Conservation (phyloP, 306 rosid genomes). For the Chamaecrista fasciculata region DNA sequence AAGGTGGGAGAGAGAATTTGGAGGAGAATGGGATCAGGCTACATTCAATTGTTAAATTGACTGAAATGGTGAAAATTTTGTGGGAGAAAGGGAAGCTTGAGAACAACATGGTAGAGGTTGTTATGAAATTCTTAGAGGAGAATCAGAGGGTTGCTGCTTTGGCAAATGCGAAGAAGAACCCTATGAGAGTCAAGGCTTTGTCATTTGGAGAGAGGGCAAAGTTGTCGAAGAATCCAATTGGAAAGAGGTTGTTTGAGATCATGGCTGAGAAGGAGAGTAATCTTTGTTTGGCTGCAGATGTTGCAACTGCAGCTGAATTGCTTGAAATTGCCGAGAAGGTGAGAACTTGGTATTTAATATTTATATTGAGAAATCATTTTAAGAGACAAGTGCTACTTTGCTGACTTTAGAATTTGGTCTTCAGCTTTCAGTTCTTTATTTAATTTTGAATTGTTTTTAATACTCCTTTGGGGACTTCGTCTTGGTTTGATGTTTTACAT, state of each 20-base stretch:
- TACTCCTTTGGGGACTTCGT: background rate
- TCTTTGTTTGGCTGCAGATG: slow-evolving; percentile 88
- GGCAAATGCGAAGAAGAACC: slow-evolving; percentile 42
- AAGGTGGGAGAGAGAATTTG: slow-evolving; percentile 87
- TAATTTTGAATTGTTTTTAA: background rate
- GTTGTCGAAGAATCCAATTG: slow-evolving; percentile 73
- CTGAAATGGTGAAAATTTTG: slow-evolving; percentile 79
- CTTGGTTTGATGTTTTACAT: slow-evolving; percentile 7
- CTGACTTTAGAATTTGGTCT: slow-evolving; percentile 7
- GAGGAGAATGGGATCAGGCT: slow-evolving; percentile 67
- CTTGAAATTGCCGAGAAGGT: slow-evolving; percentile 84
- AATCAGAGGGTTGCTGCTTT: slow-evolving; percentile 65
- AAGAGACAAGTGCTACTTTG: background rate
- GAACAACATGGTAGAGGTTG: slow-evolving; percentile 58
- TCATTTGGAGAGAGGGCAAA: slow-evolving; percentile 65
- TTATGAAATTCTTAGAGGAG: slow-evolving; percentile 64
- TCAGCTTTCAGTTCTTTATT: background rate
- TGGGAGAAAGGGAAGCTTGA: slow-evolving; percentile 70
- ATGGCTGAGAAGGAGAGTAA: slow-evolving; percentile 83
- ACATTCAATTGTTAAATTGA: slow-evolving; percentile 60
- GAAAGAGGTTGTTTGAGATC: slow-evolving; percentile 76
- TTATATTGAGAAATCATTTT: background rate
- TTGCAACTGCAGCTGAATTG: slow-evolving; percentile 75
- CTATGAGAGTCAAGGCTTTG: slow-evolving; percentile 47
- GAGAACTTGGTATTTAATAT: slow-evolving; percentile 15